A percentile compares a stretch with the other conserved stretches of the same genome.
Conservation (phyloP, 148 eudicot genomes). For the Persicaria maculosa region DNA sequence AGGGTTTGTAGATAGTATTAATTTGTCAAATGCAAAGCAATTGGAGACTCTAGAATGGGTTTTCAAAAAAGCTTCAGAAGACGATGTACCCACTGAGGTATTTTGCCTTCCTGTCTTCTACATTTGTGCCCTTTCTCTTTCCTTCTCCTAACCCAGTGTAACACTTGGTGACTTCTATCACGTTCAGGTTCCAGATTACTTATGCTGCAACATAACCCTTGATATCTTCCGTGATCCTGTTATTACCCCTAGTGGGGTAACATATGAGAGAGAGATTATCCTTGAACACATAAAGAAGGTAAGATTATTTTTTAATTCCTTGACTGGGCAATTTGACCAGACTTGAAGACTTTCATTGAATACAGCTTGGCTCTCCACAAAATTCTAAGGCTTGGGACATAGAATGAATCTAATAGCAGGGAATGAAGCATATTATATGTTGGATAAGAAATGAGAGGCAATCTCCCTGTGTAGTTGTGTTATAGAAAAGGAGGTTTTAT, state of each 20-base stretch:
- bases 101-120: background rate
- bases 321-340: background rate
- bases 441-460: no score
- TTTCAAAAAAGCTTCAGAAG: conserved; percentile 67
- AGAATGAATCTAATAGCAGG: background rate
- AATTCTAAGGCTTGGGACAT: background rate
- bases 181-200: conserved; percentile 74
- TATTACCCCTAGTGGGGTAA: conserved; percentile 79
- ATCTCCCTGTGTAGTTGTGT: no score
- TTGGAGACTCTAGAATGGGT: conserved; percentile 49
- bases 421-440: no score
- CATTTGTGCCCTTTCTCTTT: background rate
- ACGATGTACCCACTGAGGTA: conserved; percentile 73
- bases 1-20: conserved; percentile 39
- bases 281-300: conserved; percentile 72
- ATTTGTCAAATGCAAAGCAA: conserved; percentile 28
- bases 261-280: conserved; percentile 84
- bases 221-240: conserved; percentile 93
- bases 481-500: no score
- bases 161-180: background rate
- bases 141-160: background rate
- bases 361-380: no score
- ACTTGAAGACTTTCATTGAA: background rate
- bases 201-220: conserved; percentile 80
- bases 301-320: background rate